Conservation (phyloP, 331 rosid species). For the Acacia concinna region DNA sequence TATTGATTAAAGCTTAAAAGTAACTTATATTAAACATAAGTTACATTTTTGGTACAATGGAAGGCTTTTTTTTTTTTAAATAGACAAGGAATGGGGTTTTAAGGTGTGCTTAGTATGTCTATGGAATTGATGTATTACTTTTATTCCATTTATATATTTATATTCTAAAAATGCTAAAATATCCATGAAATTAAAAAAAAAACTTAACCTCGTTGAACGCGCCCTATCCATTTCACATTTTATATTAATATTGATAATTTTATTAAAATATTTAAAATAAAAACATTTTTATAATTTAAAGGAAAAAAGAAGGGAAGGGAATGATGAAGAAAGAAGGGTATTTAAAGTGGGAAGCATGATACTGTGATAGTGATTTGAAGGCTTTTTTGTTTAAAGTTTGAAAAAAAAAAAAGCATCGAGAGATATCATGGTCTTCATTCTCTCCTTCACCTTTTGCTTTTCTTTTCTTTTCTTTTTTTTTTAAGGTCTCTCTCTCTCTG, state of each 20-base stretch:
- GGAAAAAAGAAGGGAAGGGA: slow-evolving; percentile 1
- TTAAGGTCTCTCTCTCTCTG: slow-evolving; percentile 28
- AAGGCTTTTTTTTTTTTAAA: too few relatives aligned
- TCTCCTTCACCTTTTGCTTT: slow-evolving; percentile 47
- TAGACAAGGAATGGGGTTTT: too few relatives aligned
- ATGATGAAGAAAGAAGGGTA: slow-evolving; percentile 60
- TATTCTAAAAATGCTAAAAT: too few relatives aligned
- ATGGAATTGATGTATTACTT: too few relatives aligned
- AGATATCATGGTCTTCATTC: slow-evolving; percentile 41
- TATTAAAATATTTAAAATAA: neutral
- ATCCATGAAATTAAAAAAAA: too few relatives aligned
- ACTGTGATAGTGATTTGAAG: slow-evolving; percentile 49
- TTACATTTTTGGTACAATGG: too few relatives aligned
- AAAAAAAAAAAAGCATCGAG: slow-evolving; percentile 45
- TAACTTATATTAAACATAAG: too few relatives aligned
- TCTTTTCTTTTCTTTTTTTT: too few relatives aligned
- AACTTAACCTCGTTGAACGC: too few relatives aligned
- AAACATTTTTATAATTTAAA: neutral
- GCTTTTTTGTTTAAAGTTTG: slow-evolving; percentile 43
- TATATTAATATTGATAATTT: neutral
- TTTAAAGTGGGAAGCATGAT: slow-evolving; percentile 56
- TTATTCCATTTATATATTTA: too few relatives aligned
- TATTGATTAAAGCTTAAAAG: too few relatives aligned
- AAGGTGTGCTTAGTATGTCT: too few relatives aligned
- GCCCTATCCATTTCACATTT: neutral